Evolutionary conservation across 345 rosid species (phyloP), one percentile per base, ranked within the genome.

Genomic region (Corchorus capsularis): DNA sequence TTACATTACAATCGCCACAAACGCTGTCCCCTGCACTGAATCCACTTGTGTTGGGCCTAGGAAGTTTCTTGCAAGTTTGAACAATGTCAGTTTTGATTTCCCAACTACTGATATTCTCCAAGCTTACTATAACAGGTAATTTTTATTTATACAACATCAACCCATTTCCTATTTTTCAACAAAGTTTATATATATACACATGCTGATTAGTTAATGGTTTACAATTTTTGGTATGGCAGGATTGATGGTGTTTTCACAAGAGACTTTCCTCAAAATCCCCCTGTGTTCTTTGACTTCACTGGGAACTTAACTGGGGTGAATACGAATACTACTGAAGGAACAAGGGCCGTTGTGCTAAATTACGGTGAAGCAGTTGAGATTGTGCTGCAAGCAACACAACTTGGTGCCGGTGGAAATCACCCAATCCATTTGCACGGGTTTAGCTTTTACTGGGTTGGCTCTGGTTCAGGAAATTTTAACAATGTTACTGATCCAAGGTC

Each of bases 341-440:
- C 82, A n/a, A 72, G 15, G 19, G 86, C 64, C 10, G 54, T 37
- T 45, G 63, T 70, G 59, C 12, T 81, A 8, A 63, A 78, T 19
- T 83, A 83, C 14, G 75, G 77, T 27, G 77, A 57, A 20, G 43
- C 63, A 49, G 74, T 83, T 3, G 86, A 83, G 65, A 68, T 83
- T 0, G 84, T 83, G 39, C 81, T 65, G 5, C 84, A 83, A 75
- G 80, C 77, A 8, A 78, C 80, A 2, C n/a, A 50, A 32, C 4
- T 73, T 15, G 56, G 35, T 13, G 49, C 64, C 7, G 67, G 75
- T 0, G 79, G 65, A 41, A 64, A 63, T 34, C 87, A 84, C 55
- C 87, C 85, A 4, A 76, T 84, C 67, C 87, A 84, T 52, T 34
- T 84, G 22, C 87, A 84, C 27, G 87, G 87, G 4, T 72, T 45